Evolutionary conservation across 2,329 filamentous ascomycete genomes (phyloP).

Genomic region (Zasmidium angulare): DNA sequence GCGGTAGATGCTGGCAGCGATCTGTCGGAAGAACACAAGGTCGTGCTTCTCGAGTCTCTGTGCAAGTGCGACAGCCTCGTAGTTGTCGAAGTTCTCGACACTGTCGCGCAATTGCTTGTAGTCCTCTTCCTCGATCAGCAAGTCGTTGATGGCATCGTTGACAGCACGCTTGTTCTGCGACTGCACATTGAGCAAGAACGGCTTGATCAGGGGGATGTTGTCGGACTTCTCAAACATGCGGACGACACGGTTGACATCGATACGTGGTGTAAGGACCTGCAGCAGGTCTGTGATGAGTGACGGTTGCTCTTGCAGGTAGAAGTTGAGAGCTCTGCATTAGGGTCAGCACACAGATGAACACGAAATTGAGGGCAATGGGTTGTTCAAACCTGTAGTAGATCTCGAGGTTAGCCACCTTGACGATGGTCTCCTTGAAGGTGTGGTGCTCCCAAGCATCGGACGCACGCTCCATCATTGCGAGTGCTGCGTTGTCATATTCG

Average conservation of each 20-base stretch:
- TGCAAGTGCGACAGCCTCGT: conserved; percentile 90
- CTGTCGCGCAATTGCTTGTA: conserved; percentile 98
- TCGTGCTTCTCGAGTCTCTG: conserved; percentile 95
- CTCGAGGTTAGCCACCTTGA: conserved; percentile 97
- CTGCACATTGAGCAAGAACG: conserved; percentile 95
- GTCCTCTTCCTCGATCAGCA: conserved; percentile 97
- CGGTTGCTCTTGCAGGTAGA: conserved; percentile 96
- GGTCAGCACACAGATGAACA: too few relatives aligned
- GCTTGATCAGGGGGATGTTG: conserved; percentile 97
- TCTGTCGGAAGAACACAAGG: conserved; percentile 97
- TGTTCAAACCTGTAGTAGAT: conserved; percentile 99
- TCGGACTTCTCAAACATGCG: conserved; percentile 99
- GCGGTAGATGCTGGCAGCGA: conserved; percentile 96
- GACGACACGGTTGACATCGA: conserved; percentile 98
- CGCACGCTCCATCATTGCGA: conserved; percentile 96
- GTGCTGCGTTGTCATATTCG: conserved; percentile 93
- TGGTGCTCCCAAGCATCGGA: conserved; percentile 99
- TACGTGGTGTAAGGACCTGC: conserved; percentile 84
- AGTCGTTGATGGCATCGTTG: conserved; percentile 96
- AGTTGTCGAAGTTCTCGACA: conserved; percentile 98
- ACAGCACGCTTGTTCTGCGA: conserved; percentile 96
- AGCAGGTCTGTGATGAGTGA: conserved; percentile 93
- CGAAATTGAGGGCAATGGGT: too few relatives aligned
- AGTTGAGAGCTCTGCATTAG: conserved; percentile 90
- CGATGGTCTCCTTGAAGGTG: conserved; percentile 97